Conservation (phyloP, 257 asterid genomes). For the Solanum chiquidenum region DNA sequence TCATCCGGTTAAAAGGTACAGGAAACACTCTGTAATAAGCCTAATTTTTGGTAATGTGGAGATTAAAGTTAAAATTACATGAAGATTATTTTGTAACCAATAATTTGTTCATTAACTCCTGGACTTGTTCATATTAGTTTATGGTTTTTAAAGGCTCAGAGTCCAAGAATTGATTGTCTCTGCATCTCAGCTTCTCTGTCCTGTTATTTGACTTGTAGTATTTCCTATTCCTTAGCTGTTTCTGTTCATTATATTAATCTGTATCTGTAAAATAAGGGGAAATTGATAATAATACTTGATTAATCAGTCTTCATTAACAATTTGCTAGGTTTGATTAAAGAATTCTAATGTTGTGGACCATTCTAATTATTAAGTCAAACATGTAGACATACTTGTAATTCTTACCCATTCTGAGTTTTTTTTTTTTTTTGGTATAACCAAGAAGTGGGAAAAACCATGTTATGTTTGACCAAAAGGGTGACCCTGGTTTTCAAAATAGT, state of each 20-base stretch:
- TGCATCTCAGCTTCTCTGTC: not conserved
- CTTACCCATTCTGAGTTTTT: not conserved
- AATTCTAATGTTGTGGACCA: not conserved
- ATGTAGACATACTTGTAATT: not conserved
- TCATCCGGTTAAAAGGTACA: no score
- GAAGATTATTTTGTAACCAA: not conserved
- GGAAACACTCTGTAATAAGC: not conserved
- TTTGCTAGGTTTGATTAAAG: not conserved
- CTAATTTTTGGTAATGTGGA: no score
- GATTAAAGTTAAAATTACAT: not conserved
- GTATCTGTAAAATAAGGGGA: not conserved
- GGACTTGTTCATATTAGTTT: not conserved
- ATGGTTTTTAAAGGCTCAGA: not conserved
- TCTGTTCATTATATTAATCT: not conserved
- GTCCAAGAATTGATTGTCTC: not conserved
- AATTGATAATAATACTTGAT: not conserved
- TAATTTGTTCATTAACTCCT: not conserved
- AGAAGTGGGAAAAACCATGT: not conserved
- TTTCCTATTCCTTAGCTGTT: not conserved
- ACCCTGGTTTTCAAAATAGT: not conserved
- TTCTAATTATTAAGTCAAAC: not conserved
- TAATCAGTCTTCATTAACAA: not conserved
- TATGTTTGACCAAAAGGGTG: not conserved
- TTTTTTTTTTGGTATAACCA: not conserved
- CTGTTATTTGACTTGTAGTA: not conserved